Percentiles rank a stretch among this genome's conserved stretches.
These are phyloP conservation scores for Apophysomyces variabilis DNA, from an alignment of 371 early-diverging fungal species.

Conservation along the genomic window DNA sequence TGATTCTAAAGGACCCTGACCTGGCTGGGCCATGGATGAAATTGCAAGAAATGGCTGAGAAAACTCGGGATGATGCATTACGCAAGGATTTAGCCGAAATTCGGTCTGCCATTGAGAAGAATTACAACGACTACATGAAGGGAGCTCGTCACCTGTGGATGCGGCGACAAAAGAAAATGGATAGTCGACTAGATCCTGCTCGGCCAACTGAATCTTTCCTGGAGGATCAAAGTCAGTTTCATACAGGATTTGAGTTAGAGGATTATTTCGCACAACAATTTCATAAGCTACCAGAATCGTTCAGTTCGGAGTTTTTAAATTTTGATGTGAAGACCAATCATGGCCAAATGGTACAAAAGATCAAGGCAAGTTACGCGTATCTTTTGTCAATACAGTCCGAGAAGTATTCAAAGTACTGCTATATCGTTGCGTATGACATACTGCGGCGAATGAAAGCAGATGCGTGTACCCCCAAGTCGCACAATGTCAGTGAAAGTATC, in stretches of 20 bases:
- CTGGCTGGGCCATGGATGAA: constrained; percentile 14
- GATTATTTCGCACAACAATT: constrained; percentile 11
- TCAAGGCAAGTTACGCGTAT: constrained; percentile 36
- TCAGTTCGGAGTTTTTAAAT: background rate
- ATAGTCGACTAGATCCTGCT: background rate
- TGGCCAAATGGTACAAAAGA: constrained; percentile 17
- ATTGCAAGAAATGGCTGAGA: background rate
- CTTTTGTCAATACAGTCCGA: background rate
- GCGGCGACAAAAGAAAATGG: constrained; percentile 1
- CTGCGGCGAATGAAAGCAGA: constrained; percentile 35
- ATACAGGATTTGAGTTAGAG: constrained; percentile 13
- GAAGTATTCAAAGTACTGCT: constrained; percentile 34
- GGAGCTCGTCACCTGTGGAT: background rate
- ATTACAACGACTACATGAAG: constrained; percentile 2
- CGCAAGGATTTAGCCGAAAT: constrained; percentile 10
- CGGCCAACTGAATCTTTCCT: background rate
- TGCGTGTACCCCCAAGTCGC: background rate
- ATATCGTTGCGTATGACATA: constrained; percentile 32
- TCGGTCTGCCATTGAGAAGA: background rate
- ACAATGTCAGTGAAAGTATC: constrained; percentile 4
- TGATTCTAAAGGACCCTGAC: constrained; percentile 8
- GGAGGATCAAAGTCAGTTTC: background rate
- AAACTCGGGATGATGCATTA: background rate
- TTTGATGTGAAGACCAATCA: constrained; percentile 23
- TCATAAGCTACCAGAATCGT: background rate